These are phyloP conservation scores for Leccinum imitatum DNA, from an alignment of 768 basidiomycete genomes.

Conservation along the genomic window DNA sequence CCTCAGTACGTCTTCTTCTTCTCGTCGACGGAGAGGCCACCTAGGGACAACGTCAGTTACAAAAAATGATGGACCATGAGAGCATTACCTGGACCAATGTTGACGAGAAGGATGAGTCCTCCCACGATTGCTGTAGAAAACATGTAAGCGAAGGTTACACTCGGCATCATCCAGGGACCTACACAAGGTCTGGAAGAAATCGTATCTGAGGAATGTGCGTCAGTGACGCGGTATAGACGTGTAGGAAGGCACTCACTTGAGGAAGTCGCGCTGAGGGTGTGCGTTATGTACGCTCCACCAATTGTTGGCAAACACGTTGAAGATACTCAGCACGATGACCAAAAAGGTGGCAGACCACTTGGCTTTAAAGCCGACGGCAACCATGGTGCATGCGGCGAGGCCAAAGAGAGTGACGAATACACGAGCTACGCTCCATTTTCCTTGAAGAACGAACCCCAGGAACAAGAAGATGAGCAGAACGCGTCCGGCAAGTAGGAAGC, in stretches of 20 bases:
- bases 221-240: constrained; percentile 13
- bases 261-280: constrained; percentile 96
- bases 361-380: constrained; percentile 98
- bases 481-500: constrained; percentile 96
- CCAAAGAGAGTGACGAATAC: constrained; percentile 88
- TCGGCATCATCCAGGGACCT: not conserved
- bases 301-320: constrained; percentile 99
- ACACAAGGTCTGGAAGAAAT: constrained; percentile 98
- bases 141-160: constrained; percentile 8
- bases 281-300: constrained; percentile 94
- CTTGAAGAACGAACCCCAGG: constrained; percentile 95
- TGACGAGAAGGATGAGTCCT: constrained; percentile 94
- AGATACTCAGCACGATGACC: constrained; percentile 84
- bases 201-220: constrained; percentile 61
- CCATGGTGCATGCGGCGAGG: constrained; percentile 90
- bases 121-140: constrained; percentile 78
- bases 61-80: not conserved
- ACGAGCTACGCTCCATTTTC: constrained; percentile 84
- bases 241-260: constrained; percentile 65
- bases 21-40: constrained; percentile 96
- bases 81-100: constrained; percentile 87
- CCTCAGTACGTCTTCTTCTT: constrained; percentile 92
- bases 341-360: constrained; percentile 98
- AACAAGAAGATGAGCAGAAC: constrained; percentile 98
- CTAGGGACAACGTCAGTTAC: constrained; percentile 35